Percentiles rank a stretch among this genome's conserved stretches.
Evolutionary conservation across 78 protist genomes (phyloP).

Genomic region (Ministeria vibrans): DNA sequence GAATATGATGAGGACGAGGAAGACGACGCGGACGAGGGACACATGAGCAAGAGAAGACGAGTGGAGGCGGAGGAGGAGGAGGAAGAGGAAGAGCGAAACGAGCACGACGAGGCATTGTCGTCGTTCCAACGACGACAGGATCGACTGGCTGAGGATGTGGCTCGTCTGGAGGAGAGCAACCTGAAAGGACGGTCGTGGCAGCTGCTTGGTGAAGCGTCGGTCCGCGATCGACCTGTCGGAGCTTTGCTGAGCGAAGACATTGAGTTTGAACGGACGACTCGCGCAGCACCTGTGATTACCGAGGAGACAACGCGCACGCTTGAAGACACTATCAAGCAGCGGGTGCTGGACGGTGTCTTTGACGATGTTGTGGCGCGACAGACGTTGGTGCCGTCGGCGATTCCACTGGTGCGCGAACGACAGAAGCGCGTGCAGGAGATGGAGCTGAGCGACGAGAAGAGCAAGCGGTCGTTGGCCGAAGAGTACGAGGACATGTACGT

Average conservation of each 20-base stretch:
- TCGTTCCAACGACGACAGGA: neutral
- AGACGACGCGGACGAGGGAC: neutral
- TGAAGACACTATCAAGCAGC: neutral
- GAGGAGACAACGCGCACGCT: neutral
- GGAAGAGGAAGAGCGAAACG: too few species aligned
- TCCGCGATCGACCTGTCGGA: neutral
- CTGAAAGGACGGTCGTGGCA: neutral
- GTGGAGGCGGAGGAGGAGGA: neutral
- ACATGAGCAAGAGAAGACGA: neutral
- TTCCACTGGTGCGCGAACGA: neutral
- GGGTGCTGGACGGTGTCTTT: neutral
- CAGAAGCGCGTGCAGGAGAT: neutral
- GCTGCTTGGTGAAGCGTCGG: neutral
- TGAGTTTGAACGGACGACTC: neutral
- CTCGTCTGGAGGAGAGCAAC: neutral
- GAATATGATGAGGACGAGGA: neutral
- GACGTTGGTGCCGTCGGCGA: neutral
- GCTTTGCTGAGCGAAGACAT: slow-evolving; percentile 4
- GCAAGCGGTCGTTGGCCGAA: neutral
- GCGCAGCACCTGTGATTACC: neutral
- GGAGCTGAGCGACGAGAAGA: slow-evolving; percentile 1
- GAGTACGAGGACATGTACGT: neutral
- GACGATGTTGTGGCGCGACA: neutral
- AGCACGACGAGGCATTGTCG: too few species aligned
- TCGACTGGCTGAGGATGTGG: neutral